Base-by-base conservation (phyloP, 78 protist genomes). In the Acrasis kona region DNA sequence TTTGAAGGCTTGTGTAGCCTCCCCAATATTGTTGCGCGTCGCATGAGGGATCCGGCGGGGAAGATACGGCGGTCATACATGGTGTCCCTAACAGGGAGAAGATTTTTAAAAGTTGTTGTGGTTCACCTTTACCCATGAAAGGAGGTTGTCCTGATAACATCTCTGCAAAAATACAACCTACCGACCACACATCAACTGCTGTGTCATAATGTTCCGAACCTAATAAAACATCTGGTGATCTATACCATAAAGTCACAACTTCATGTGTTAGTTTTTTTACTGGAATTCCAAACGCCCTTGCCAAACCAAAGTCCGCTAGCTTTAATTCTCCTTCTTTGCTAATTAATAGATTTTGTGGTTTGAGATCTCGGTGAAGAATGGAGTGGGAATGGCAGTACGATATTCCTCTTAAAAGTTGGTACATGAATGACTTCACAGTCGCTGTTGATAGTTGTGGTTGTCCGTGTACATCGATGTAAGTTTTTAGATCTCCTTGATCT, bases 151-250 rank as follows among this genome's bases (percentile, higher is more conserved):
- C 19, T 30, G 74, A 76, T 9, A 87, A 67, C 96, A 98, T 73
- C 87, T 98, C 99, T 10, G 97, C 99, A 30, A 98, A 86, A 65
- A 97, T 95, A 86, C 97, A 92, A 27, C 98, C 99, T 5, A 89
- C 84, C 4, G 91, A 70, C 99, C 99, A 98, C 30, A 94, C 72
- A 84, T 98, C 99, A 8, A 98, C 94, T 10, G 97, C 89, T 0
- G 94, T 84, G 27, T 92, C 76, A 89, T 98, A 98, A 77, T 85
- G 58, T 74, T 75, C 83, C 10, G 89, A 71, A 1, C 99, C 99
- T 34, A 97, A 76, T 10, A 97, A 89, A 29, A 98, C 89, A 28
- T 98, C 99, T 1, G 99, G 99, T 0, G 99, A 93, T 3, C 99
- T 84, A 84, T 96, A 95, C 98, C 98, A 95, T 2, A 97, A 82